Evolutionary conservation across 306 rosid genomes (phyloP).

Genomic region (Begonia fuchsioides): DNA sequence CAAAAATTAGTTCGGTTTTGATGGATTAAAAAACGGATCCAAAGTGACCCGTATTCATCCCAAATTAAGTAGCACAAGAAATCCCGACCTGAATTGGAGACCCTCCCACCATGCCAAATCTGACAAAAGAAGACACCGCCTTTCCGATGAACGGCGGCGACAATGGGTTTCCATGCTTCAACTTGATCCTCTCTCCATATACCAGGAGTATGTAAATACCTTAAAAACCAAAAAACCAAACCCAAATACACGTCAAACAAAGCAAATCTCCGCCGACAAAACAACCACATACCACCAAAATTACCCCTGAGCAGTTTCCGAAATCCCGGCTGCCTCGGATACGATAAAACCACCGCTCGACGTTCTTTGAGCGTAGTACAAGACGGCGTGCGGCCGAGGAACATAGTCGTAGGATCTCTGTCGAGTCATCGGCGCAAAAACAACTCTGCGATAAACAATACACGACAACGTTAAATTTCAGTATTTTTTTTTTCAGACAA

Average conservation of each 20-base stretch:
- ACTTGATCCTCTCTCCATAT: constrained; percentile 38
- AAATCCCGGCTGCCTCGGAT: constrained; percentile 32
- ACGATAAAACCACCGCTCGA: constrained; percentile 32
- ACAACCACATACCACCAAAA: background rate
- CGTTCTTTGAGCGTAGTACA: constrained; percentile 53
- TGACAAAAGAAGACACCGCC: constrained; percentile 39
- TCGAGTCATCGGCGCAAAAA: constrained; percentile 44
- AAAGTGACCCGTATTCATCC: too few species aligned
- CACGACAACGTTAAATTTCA: background rate
- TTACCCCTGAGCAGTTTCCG: constrained; percentile 45
- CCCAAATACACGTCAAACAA: background rate
- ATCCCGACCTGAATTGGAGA: constrained; percentile 18
- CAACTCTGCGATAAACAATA: constrained; percentile 23
- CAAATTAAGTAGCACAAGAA: too few species aligned
- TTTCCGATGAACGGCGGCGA: constrained; percentile 31
- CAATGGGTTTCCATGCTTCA: constrained; percentile 41
- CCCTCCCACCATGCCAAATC: constrained; percentile 28
- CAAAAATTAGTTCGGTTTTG: too few species aligned
- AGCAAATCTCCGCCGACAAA: background rate
- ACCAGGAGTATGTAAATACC: constrained; percentile 23
- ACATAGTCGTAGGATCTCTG: constrained; percentile 27
- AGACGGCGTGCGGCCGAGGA: constrained; percentile 49
- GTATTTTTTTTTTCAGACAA: too few species aligned
- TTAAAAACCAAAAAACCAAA: constrained; percentile 1
- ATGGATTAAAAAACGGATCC: too few species aligned